Evolutionary conservation across 202 grass and related monocot genomes (phyloP).

Genomic region (Dendrocalamus latiflorus): DNA sequence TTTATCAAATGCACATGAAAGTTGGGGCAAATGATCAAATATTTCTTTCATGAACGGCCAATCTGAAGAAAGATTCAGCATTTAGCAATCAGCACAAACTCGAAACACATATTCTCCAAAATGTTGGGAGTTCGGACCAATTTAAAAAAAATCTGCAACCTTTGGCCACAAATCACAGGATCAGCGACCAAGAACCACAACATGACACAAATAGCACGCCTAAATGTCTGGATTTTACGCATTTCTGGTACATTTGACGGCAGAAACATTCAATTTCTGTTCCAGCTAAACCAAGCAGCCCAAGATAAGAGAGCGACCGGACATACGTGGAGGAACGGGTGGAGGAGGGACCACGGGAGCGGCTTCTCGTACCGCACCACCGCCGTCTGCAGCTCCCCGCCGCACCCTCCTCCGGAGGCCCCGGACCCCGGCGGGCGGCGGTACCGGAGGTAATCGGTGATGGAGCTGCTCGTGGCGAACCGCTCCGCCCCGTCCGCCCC

Average conservation of each 20-base stretch:
- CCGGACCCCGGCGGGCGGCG: too few relatives aligned
- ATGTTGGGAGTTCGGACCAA: background rate
- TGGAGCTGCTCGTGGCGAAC: too few relatives aligned
- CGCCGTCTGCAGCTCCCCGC: too few relatives aligned
- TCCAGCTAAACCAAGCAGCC: background rate
- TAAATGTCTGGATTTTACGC: background rate
- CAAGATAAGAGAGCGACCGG: background rate
- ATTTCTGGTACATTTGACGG: background rate
- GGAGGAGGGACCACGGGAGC: too few relatives aligned
- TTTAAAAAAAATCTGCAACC: background rate
- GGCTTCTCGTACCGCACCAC: too few relatives aligned
- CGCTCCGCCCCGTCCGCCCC: too few relatives aligned
- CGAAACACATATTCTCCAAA: background rate
- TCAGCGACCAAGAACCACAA: too few relatives aligned
- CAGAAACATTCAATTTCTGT: background rate
- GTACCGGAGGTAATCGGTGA: too few relatives aligned
- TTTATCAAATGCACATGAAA: too few relatives aligned
- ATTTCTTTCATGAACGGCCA: background rate
- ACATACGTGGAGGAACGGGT: conserved; percentile 53
- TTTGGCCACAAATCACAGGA: too few relatives aligned
- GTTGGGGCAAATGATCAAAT: too few relatives aligned
- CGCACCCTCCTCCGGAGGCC: too few relatives aligned
- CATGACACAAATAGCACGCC: background rate
- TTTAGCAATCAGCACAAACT: background rate
- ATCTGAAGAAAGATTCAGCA: background rate